Evolutionary conservation across 148 eudicot genomes (phyloP).

Genomic region (Pouteria glomerata): DNA sequence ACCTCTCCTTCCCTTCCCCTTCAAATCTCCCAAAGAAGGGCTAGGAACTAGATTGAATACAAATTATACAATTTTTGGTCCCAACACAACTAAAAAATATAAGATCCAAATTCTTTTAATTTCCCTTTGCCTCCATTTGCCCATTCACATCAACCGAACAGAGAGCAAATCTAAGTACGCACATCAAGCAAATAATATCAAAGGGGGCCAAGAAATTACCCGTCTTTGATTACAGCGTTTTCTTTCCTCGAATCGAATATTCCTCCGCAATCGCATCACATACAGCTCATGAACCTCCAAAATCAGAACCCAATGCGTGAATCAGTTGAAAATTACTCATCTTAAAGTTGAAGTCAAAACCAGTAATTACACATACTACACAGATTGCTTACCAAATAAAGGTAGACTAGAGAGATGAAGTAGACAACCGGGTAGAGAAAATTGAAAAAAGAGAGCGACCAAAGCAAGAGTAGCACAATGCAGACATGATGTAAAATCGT

Average conservation of each 20-base stretch:
- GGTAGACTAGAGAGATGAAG: conserved; percentile 49
- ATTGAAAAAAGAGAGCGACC: conserved; percentile 52
- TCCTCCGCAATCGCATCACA: conserved; percentile 56
- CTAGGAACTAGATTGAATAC: too few species aligned
- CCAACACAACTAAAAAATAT: background rate
- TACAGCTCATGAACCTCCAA: conserved; percentile 72
- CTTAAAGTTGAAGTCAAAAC: background rate
- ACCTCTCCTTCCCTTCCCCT: too few species aligned
- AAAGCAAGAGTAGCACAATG: conserved; percentile 51
- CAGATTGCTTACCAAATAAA: conserved; percentile 42
- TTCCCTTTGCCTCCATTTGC: background rate
- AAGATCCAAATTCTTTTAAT: background rate
- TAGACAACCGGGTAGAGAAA: conserved; percentile 43
- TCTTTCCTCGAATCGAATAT: conserved; percentile 60
- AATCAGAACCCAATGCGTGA: conserved; percentile 5
- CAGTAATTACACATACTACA: background rate
- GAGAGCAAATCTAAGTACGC: background rate
- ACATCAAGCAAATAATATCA: background rate
- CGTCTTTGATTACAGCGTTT: conserved; percentile 61
- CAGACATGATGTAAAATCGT: conserved; percentile 65
- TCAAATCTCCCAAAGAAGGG: too few species aligned
- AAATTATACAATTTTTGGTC: too few species aligned
- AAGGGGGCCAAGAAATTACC: conserved; percentile 25
- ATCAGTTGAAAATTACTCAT: background rate
- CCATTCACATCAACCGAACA: background rate